phyloP scores from a whole-genome alignment of 2,329 filamentous ascomycete species.

The Lachnellula suecica region DNA sequence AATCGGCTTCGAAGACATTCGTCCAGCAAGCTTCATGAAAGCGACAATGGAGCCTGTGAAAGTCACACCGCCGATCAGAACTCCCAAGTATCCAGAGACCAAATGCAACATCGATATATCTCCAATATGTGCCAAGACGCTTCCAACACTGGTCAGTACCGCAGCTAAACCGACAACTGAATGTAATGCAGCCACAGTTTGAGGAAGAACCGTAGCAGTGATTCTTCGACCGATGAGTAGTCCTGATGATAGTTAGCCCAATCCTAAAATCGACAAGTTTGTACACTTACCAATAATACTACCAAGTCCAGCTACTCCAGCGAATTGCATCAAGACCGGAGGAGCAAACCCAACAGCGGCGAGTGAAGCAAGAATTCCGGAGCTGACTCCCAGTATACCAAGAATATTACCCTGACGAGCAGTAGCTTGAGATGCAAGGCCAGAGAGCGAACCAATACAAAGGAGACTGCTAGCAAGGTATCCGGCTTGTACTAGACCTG shows the following conservation, averaged over 20 bases:
- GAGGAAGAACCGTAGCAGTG: conserved; percentile 82
- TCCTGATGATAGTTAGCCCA: conserved; percentile 38
- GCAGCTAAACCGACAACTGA: conserved; percentile 88
- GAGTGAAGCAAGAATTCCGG: conserved; percentile 80
- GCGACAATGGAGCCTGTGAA: conserved; percentile 91
- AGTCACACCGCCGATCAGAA: conserved; percentile 83
- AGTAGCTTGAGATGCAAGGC: conserved; percentile 78
- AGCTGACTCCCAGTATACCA: conserved; percentile 80
- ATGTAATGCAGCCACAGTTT: conserved; percentile 86
- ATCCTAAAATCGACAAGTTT: background rate
- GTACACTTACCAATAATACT: conserved; percentile 53
- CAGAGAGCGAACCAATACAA: conserved; percentile 81
- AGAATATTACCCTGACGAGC: conserved; percentile 84
- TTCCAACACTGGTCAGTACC: conserved; percentile 84
- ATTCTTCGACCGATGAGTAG: conserved; percentile 82
- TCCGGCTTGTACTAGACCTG: conserved; percentile 81
- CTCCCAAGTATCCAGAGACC: conserved; percentile 82
- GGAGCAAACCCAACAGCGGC: conserved; percentile 77
- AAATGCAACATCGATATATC: conserved; percentile 77
- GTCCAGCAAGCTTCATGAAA: conserved; percentile 81
- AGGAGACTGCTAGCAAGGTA: conserved; percentile 83
- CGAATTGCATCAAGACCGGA: conserved; percentile 78
- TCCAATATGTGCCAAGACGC: conserved; percentile 72
- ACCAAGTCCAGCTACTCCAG: conserved; percentile 71
- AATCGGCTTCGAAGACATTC: conserved; percentile 76